Evolutionary conservation across 768 basidiomycete genomes (phyloP).

Genomic region (Neoboletus subvelutipes): DNA sequence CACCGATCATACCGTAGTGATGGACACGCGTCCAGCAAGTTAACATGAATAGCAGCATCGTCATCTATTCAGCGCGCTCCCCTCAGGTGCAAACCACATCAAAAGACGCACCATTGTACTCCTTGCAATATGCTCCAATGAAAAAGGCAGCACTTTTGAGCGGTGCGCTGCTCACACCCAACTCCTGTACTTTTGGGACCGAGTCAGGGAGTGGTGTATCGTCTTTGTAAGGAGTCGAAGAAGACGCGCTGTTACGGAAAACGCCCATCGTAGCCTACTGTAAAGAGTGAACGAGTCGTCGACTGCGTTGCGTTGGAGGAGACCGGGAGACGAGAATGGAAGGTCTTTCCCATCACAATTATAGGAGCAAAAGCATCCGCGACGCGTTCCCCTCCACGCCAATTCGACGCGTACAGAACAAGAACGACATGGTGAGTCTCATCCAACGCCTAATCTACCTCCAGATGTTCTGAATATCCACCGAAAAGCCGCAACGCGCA

Average conservation of each 20-base stretch:
- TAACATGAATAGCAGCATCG: not conserved
- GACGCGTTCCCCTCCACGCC: not conserved
- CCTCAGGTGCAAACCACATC: not conserved
- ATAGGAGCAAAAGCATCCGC: not conserved
- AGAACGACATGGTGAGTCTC: slow-evolving; percentile 24
- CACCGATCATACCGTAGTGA: not conserved
- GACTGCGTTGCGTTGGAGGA: slow-evolving; percentile 19
- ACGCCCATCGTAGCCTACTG: slow-evolving; percentile 45
- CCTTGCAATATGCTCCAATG: slow-evolving; percentile 93
- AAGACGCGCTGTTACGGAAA: slow-evolving; percentile 48
- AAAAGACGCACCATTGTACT: slow-evolving; percentile 82
- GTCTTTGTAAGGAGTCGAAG: slow-evolving; percentile 55
- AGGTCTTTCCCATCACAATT: slow-evolving; percentile 22
- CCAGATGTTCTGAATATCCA: not conserved
- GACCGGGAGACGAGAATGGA: slow-evolving; percentile 23
- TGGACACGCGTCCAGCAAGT: not conserved
- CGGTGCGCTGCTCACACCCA: slow-evolving; percentile 89
- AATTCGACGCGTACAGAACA: not conserved
- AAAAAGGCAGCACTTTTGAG: slow-evolving; percentile 97
- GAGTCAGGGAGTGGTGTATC: slow-evolving; percentile 63
- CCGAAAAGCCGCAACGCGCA: slow-evolving; percentile 47
- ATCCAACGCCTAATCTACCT: too few species aligned
- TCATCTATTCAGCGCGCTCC: slow-evolving; percentile 9
- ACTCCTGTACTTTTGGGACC: slow-evolving; percentile 79
- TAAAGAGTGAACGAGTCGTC: slow-evolving; percentile 4